Percentiles rank a stretch among this genome's conserved stretches.
Conservation (phyloP, 345 rosid species). For the Zanthoxylum bungeanum region DNA sequence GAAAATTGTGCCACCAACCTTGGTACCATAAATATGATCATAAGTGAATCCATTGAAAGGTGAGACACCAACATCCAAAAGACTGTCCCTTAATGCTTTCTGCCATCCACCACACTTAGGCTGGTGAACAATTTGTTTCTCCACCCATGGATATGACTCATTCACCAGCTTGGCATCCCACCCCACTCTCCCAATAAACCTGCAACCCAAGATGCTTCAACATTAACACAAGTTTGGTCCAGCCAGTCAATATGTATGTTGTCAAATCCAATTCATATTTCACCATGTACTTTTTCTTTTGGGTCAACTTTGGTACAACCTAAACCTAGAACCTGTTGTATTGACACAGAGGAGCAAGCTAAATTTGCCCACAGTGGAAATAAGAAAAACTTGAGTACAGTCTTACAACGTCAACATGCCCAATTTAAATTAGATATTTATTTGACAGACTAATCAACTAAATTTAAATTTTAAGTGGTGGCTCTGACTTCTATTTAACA, state of each 20-base stretch:
- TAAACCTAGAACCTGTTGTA: too few species aligned
- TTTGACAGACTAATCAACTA: too few species aligned
- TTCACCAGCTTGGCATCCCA: constrained; percentile 86
- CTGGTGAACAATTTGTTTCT: constrained; percentile 63
- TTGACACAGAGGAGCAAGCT: too few species aligned
- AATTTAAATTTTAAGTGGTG: too few species aligned
- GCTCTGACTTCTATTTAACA: too few species aligned
- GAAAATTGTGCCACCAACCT: constrained; percentile 89
- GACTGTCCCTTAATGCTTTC: constrained; percentile 62
- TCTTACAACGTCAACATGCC: too few species aligned
- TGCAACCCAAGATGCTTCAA: constrained; percentile 24
- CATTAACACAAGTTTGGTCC: not conserved
- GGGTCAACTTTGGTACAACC: not conserved
- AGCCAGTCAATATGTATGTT: not conserved
- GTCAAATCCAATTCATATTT: not conserved
- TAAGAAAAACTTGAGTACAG: too few species aligned
- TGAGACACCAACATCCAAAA: constrained; percentile 71
- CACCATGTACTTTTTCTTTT: too few species aligned
- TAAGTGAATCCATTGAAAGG: constrained; percentile 94
- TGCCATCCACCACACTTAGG: constrained; percentile 81
- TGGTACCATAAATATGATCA: constrained; percentile 87
- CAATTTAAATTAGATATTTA: too few species aligned
- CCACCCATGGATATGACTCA: constrained; percentile 89
- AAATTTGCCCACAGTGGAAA: too few species aligned
- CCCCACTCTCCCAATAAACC: constrained; percentile 72